Base-by-base conservation (phyloP, 495 filamentous ascomycete species). In the Neurospora cerealis region DNA sequence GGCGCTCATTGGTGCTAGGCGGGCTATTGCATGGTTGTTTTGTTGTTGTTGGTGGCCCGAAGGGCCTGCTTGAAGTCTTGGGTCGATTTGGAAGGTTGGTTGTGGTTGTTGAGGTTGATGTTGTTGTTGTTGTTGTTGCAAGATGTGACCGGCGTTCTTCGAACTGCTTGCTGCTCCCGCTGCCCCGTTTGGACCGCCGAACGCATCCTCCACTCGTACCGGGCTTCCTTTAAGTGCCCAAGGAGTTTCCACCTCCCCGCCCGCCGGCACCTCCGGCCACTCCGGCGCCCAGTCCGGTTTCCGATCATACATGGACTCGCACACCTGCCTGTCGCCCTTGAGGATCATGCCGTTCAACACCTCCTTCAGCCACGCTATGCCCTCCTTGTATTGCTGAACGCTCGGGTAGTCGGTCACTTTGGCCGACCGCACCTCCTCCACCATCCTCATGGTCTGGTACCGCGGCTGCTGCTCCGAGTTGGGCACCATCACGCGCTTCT, bases 371-470 rank as follows among this genome's bases (percentile, higher is more conserved):
- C 75, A 77, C 0, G 41, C 69, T n/a, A 71, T 69, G 3, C 75
- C 75, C 38, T 74, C 73, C 28, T 39, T 71, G 28, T 48, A 75
- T 32, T 77, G 71, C 39, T 46, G 37, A 7, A 69, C 66, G 32
- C 60, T 48, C 24, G 73, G 73, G 24, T 77, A 77, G 17, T 75
- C 71, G 0, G 21, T 37, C 36, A 37, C 4, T 11, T 66, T 74
- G 19, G 70, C 75, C 0, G 54, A 36, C n/a, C 78, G 72, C 48
- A 75, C 38, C 69, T 77, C 74, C 72, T 76, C 78, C 17, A 80
- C 66, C 75, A 77, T 77, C 21, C 71, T 32, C 36, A 69, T 71
- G 3, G 74, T 71, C 69, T 77, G 73, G 7, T 40, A 24, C 28
- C 75, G 66, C 19, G 44, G 28, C 71, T 77, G 71, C 6, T 40